phyloP scores from a whole-genome alignment of 2,329 filamentous ascomycete genomes.

The Alternaria atra region DNA sequence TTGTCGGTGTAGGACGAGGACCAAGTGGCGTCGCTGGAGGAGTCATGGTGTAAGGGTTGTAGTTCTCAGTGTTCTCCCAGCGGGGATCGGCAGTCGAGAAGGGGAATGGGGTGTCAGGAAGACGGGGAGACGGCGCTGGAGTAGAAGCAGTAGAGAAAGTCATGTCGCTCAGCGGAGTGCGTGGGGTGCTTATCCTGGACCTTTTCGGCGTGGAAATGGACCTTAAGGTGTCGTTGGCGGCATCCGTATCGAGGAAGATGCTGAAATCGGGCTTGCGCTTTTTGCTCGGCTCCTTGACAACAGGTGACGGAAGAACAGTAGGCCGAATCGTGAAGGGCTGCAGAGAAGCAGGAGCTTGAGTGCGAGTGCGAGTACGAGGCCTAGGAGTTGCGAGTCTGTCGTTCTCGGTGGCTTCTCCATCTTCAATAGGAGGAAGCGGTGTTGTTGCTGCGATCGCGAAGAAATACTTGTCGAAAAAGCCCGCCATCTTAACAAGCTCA shows the following conservation, averaged over 20 bases:
- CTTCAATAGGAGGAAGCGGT: slow-evolving; percentile 10
- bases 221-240: neutral
- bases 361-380: neutral
- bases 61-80: slow-evolving; percentile 33
- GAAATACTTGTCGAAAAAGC: slow-evolving; percentile 9
- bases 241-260: slow-evolving; percentile 23
- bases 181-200: slow-evolving; percentile 9
- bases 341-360: neutral
- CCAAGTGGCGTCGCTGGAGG: neutral
- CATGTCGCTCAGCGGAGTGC: slow-evolving; percentile 16
- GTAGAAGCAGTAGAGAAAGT: slow-evolving; percentile 16
- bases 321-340: neutral
- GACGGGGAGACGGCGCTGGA: slow-evolving; percentile 18
- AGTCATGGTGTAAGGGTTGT: slow-evolving; percentile 9
- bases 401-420: neutral
- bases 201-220: slow-evolving; percentile 13
- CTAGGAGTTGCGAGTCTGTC: neutral
- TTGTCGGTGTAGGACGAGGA: slow-evolving; percentile 2
- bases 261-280: slow-evolving; percentile 20
- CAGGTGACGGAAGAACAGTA: neutral
- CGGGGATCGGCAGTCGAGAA: slow-evolving; percentile 19
- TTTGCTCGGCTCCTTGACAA: slow-evolving; percentile 10
- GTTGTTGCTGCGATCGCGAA: slow-evolving; percentile 13
- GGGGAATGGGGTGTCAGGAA: slow-evolving; percentile 18
- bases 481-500: slow-evolving; percentile 11